Conservation (phyloP, 352 stramenopile genomes). For the Phytophthora pini region DNA sequence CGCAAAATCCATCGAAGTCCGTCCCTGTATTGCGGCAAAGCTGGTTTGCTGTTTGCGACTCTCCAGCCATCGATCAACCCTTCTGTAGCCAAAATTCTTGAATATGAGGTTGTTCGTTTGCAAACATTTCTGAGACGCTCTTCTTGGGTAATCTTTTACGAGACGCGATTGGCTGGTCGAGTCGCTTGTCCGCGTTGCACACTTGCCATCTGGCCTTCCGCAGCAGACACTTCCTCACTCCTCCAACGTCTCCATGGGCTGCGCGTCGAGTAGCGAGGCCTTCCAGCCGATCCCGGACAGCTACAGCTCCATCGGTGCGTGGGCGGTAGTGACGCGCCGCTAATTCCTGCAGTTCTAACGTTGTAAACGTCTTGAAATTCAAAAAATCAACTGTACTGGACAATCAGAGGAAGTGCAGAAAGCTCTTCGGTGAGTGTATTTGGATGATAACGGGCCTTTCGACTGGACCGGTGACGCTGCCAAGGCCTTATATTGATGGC, state of each 20-base stretch:
- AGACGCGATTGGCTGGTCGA: constrained; percentile 21
- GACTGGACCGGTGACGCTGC: background rate
- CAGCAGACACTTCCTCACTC: constrained; percentile 12
- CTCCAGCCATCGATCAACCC: no score
- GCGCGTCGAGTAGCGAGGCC: constrained; percentile 28
- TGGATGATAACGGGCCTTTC: background rate
- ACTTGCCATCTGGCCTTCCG: constrained; percentile 22
- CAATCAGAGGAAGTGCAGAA: constrained; percentile 56
- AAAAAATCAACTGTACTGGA: no score
- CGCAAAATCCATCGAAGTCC: no score
- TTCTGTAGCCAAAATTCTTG: background rate
- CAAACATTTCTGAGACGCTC: constrained; percentile 20
- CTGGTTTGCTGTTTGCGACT: no score
- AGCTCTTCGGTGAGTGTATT: constrained; percentile 38
- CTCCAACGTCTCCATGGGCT: constrained; percentile 30
- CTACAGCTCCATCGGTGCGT: constrained; percentile 41
- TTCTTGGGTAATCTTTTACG: constrained; percentile 19
- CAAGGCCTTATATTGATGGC: background rate
- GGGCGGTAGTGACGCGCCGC: background rate
- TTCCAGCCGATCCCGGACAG: constrained; percentile 46
- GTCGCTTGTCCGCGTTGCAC: constrained; percentile 32
- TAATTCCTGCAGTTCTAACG: background rate
- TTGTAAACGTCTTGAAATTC: background rate
- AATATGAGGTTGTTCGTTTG: background rate
- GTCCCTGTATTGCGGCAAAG: no score